Base-by-base conservation (phyloP, 352 stramenopile genomes). In the Phytophthora chlamydospora region DNA sequence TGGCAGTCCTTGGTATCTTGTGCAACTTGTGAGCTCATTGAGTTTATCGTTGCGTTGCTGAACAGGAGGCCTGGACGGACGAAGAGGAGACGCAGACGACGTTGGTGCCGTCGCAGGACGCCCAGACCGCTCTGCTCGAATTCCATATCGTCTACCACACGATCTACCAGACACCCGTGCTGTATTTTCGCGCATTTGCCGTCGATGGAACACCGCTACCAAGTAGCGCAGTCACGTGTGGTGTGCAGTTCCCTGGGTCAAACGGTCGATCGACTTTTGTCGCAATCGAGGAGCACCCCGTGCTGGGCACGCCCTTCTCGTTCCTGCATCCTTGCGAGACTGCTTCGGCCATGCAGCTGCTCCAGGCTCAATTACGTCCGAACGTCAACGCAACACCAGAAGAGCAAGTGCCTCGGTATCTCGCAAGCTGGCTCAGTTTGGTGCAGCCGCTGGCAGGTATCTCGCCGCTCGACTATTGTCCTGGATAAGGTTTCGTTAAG, bases 121-220 rank as follows among this genome's bases (percentile, higher is more conserved):
- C 27, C 32, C 62, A 78, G 27, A 75, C 57, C 8, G 64, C 78
- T n/a, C 27, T 92, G 16, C 68, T 85, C 39, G 83, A 93, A 34
- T 91, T 91, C 63, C 86, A 95, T 69, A 86, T 95, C 47, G 83
- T 92, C 27, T 95, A 81, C 61, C 85, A 92, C 63, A 71, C 67
- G 8, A 84, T 88, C 31, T 95, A 91, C 66, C 76, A 86, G 52
- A 88, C 78, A 3, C 84, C 84, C 0, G 79, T 87, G 66, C 71
- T 95, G 33, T 95, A 89, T 52, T 91, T 95, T 19, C 79, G 78
- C 13, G 62, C 52, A 11, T 39, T 50, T 7, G 53, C 55, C 17
- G 32, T 88, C 3, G 74, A 91, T 45, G 80, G 80, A 13, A 67
- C 65, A 19, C 76, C 68, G 3, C 46, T 83, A 12, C 38, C 40